Evolutionary conservation across 805 yeast species (phyloP).

Genomic region (Candida taoyuanica): DNA sequence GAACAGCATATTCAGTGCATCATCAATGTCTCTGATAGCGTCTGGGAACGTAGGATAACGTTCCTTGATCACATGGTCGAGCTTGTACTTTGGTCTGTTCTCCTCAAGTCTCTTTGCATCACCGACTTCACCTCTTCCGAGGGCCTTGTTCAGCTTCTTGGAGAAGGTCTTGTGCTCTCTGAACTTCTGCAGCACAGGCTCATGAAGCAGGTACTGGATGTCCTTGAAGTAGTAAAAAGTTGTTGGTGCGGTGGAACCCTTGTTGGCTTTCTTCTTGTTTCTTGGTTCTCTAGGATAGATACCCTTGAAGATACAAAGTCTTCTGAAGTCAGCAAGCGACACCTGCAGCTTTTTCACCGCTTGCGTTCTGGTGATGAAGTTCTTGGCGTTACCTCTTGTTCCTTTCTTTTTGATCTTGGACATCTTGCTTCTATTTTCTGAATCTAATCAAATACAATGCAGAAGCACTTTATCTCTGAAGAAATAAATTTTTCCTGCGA

Average conservation of each 20-base stretch:
- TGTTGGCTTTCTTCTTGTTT: slow-evolving; percentile 93
- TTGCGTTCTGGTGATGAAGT: slow-evolving; percentile 89
- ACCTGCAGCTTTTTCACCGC: slow-evolving; percentile 90
- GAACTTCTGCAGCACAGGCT: slow-evolving; percentile 86
- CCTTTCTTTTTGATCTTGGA: slow-evolving; percentile 66
- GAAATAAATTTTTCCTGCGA: not conserved
- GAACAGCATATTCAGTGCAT: slow-evolving; percentile 92
- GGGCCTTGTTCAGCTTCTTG: slow-evolving; percentile 80
- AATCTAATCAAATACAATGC: not conserved
- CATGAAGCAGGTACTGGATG: slow-evolving; percentile 91
- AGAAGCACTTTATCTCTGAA: too few relatives aligned
- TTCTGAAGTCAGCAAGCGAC: slow-evolving; percentile 92
- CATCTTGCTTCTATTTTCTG: not conserved
- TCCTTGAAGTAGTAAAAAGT: slow-evolving; percentile 94
- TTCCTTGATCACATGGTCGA: slow-evolving; percentile 89
- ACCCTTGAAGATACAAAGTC: slow-evolving; percentile 96
- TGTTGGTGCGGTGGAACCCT: slow-evolving; percentile 94
- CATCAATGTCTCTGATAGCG: slow-evolving; percentile 90
- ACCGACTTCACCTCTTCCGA: slow-evolving; percentile 87
- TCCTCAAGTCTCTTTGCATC: slow-evolving; percentile 84
- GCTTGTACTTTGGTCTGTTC: slow-evolving; percentile 75
- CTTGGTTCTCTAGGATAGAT: slow-evolving; percentile 96
- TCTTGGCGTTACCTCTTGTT: slow-evolving; percentile 82
- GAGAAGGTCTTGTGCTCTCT: slow-evolving; percentile 95
- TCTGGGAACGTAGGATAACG: slow-evolving; percentile 92